Conservation (phyloP, 2,329 filamentous ascomycete species). For the Ceratocystis ficicola region DNA sequence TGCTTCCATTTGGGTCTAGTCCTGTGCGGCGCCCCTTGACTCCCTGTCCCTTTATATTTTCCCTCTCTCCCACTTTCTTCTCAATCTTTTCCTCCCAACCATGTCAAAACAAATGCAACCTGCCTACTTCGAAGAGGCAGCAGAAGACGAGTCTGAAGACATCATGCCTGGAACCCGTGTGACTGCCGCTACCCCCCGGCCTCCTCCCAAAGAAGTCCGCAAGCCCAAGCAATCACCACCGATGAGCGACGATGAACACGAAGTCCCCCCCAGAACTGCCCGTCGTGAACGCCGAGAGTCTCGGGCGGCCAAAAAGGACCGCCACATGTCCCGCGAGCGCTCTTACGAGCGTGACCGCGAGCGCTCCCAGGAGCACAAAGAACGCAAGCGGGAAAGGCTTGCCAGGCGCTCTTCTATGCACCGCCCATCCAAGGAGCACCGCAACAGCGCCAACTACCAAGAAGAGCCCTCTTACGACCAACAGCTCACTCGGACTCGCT, state of each 20-base stretch:
- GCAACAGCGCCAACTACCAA: slow-evolving; percentile 17
- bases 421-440: slow-evolving; percentile 14
- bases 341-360: slow-evolving; percentile 20
- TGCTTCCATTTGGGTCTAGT: slow-evolving; percentile 10
- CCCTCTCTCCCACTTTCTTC: neutral
- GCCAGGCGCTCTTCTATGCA: slow-evolving; percentile 17
- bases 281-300: slow-evolving; percentile 11
- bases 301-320: slow-evolving; percentile 6
- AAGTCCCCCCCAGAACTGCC: neutral
- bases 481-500: slow-evolving; percentile 18
- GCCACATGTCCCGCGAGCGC: slow-evolving; percentile 10
- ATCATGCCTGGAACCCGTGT: slow-evolving; percentile 20
- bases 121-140: slow-evolving; percentile 22
- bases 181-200: slow-evolving; percentile 22
- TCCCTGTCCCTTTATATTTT: slow-evolving; percentile 1
- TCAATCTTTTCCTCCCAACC: neutral
- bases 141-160: slow-evolving; percentile 21
- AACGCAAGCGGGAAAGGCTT: slow-evolving; percentile 17
- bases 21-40: neutral
- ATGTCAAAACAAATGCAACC: slow-evolving; percentile 21
- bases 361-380: slow-evolving; percentile 12
- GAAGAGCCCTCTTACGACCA: slow-evolving; percentile 17
- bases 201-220: slow-evolving; percentile 13
- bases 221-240: slow-evolving; percentile 13
- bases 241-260: slow-evolving; percentile 12